These are phyloP conservation scores for Saccharomyces hybrid DNA, from an alignment of 1,139 yeast species.

Conservation along the genomic window DNA sequence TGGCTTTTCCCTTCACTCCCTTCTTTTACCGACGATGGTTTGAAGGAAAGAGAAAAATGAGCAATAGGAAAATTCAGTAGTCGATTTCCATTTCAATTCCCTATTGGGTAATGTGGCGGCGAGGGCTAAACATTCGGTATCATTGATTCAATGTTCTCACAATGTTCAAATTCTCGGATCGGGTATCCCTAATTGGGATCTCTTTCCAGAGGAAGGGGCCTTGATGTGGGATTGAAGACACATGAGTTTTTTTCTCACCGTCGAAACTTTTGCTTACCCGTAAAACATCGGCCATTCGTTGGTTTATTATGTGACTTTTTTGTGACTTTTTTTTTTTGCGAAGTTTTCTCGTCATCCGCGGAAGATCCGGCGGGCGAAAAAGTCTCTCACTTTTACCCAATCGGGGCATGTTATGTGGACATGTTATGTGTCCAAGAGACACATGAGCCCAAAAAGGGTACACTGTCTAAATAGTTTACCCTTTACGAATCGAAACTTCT, in stretches of 20 bases:
- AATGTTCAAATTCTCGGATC: not conserved
- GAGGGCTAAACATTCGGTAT: not conserved
- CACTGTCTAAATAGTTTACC: not conserved
- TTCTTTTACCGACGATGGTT: not conserved
- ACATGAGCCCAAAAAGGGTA: not conserved
- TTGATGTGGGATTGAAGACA: not conserved
- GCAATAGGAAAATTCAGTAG: not conserved
- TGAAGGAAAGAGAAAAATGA: not conserved
- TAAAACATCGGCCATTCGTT: not conserved
- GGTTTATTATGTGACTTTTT: not conserved
- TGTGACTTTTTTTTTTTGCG: not conserved
- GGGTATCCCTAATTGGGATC: not conserved
- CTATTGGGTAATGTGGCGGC: not conserved
- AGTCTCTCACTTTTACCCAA: not conserved
- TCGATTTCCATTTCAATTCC: not conserved
- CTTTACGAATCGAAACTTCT: not conserved
- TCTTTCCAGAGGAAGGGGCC: not conserved
- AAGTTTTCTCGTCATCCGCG: not conserved
- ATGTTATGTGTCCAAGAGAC: not conserved
- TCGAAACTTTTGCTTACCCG: not conserved
- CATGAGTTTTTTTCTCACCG: not conserved
- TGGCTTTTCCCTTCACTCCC: not conserved
- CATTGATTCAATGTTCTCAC: not conserved
- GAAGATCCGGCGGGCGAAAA: not conserved
- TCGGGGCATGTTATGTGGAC: not conserved